These are phyloP conservation scores for Brassica carinata DNA, from an alignment of 345 rosid species.

Conservation along the genomic window DNA sequence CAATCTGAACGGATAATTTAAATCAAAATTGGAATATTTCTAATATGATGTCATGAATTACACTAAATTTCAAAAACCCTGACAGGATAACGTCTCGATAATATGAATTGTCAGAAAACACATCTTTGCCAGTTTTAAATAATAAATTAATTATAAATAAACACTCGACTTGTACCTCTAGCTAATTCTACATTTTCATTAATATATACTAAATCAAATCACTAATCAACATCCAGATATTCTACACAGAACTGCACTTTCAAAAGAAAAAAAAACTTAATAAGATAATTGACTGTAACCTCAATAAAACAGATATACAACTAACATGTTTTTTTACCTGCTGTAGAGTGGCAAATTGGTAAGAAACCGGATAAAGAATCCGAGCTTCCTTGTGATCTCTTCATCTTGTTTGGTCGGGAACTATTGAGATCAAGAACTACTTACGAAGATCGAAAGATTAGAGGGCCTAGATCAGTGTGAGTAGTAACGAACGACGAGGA, in stretches of 20 bases:
- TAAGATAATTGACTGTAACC: not conserved
- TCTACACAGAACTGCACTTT: not conserved
- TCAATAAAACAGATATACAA: not conserved
- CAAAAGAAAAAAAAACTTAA: not conserved
- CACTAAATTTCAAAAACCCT: conserved; percentile 12
- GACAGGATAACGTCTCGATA: conserved; percentile 36
- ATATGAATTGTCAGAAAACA: conserved; percentile 30
- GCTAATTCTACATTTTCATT: not conserved
- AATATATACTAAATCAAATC: not conserved
- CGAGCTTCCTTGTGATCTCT: conserved; percentile 82
- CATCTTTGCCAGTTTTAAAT: not conserved
- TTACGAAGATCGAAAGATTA: not conserved
- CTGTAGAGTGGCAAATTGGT: conserved; percentile 62
- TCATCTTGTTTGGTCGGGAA: conserved; percentile 52
- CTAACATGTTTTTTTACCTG: conserved; percentile 51
- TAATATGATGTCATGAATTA: conserved; percentile 20
- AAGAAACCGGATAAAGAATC: conserved; percentile 82
- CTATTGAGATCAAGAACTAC: not conserved
- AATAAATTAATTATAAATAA: not conserved
- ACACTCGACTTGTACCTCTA: not conserved
- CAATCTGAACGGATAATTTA: not conserved
- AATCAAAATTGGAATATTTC: conserved; percentile 6
- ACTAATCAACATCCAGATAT: not conserved
- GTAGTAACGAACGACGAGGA: conserved; percentile 6
- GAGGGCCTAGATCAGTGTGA: not conserved